Conservation (phyloP, 164 flowering plant species). For the Cinnamomum micranthum region DNA sequence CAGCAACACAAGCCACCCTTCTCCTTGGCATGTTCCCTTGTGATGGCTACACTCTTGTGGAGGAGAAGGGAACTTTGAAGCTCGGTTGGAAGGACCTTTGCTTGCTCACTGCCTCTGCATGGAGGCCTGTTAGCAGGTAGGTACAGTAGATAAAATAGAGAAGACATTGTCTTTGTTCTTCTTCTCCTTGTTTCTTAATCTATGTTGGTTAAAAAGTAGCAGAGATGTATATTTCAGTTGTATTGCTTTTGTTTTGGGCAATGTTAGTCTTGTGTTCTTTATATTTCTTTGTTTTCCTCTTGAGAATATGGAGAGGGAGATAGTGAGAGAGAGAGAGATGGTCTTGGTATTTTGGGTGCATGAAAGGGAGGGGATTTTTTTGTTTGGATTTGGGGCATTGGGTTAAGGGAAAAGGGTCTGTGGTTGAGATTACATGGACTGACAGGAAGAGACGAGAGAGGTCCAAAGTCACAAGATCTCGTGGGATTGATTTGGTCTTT, state of each 20-base stretch:
- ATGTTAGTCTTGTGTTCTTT: not conserved
- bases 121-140: slow-evolving; percentile 49
- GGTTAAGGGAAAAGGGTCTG: not conserved
- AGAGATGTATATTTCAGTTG: not conserved
- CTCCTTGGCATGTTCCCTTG: slow-evolving; percentile 93
- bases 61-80: slow-evolving; percentile 88
- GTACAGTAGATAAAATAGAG: not conserved
- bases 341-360: no score
- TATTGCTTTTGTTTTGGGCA: not conserved
- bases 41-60: slow-evolving; percentile 88
- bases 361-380: no score
- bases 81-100: slow-evolving; percentile 98
- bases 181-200: not conserved
- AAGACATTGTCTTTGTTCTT: not conserved
- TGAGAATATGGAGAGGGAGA: not conserved
- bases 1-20: slow-evolving; percentile 88
- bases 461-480: not conserved
- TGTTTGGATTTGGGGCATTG: no score
- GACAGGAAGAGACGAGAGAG: not conserved
- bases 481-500: not conserved
- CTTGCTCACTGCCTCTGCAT: slow-evolving; percentile 95
- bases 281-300: not conserved
- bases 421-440: not conserved
- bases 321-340: not conserved
- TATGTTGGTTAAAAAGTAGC: not conserved